Conservation (phyloP, 2,329 filamentous ascomycete genomes). For the Verticillium nonalfalfae region DNA sequence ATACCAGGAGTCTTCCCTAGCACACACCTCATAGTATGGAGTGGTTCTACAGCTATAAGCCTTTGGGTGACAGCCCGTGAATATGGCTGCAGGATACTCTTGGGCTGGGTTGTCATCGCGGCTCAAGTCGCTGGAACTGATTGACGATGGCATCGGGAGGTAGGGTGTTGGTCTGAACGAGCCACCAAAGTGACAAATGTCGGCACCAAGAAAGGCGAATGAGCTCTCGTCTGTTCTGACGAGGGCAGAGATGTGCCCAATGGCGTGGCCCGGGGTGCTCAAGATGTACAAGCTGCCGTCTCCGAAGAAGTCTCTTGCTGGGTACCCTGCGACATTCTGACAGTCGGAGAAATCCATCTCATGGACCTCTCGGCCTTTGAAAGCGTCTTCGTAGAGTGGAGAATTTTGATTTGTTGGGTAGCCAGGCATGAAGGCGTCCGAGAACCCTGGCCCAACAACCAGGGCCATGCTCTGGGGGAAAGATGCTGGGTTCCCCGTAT, state of each 20-base stretch:
- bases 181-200: slow-evolving; percentile 19
- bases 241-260: too few relatives aligned
- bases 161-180: slow-evolving; percentile 25
- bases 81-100: background rate
- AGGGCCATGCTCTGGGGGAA: slow-evolving; percentile 14
- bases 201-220: too few relatives aligned
- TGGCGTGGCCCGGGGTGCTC: too few relatives aligned
- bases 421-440: slow-evolving; percentile 8
- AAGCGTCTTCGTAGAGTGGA: slow-evolving; percentile 7
- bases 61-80: slow-evolving; percentile 1
- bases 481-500: slow-evolving; percentile 16
- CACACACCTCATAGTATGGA: slow-evolving; percentile 4
- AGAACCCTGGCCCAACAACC: slow-evolving; percentile 16
- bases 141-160: slow-evolving; percentile 13
- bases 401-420: slow-evolving; percentile 7
- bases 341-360: background rate
- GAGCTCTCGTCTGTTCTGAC: too few relatives aligned
- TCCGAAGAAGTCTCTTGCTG: slow-evolving; percentile 4
- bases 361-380: slow-evolving; percentile 1
- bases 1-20: slow-evolving; percentile 10
- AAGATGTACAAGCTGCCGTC: slow-evolving; percentile 7
- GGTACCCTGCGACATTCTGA: background rate
- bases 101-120: background rate
- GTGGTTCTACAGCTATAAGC: background rate
- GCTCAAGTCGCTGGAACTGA: background rate